These are phyloP conservation scores for Tubosaeta sp. DNA, from an alignment of 768 basidiomycete species.

Conservation along the genomic window DNA sequence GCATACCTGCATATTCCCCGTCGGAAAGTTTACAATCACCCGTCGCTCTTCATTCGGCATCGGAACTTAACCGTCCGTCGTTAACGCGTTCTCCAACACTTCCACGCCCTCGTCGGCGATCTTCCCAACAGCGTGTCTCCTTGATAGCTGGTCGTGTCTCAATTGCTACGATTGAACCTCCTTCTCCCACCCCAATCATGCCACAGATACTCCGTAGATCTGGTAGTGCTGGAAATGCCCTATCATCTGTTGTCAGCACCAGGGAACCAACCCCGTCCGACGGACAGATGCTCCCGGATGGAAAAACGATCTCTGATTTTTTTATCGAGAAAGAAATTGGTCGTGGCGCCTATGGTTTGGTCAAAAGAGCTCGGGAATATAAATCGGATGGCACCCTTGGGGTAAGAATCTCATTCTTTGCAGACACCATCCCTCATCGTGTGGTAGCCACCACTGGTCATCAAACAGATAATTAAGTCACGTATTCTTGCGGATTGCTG, in stretches of 20 bases:
- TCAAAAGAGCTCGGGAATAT: slow-evolving; percentile 84
- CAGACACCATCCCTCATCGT: slow-evolving; percentile 6
- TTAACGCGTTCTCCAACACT: slow-evolving; percentile 50
- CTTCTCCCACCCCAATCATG: slow-evolving; percentile 56
- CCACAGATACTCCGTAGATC: slow-evolving; percentile 63
- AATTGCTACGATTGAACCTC: slow-evolving; percentile 72
- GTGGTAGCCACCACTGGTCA: slow-evolving; percentile 76
- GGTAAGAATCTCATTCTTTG: slow-evolving; percentile 46
- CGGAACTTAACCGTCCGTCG: slow-evolving; percentile 25
- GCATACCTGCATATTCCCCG: slow-evolving; percentile 34
- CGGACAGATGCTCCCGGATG: slow-evolving; percentile 37
- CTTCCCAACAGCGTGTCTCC: slow-evolving; percentile 82
- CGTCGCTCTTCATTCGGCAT: slow-evolving; percentile 16
- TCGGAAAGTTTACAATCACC: slow-evolving; percentile 14
- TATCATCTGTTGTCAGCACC: slow-evolving; percentile 58
- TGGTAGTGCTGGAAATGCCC: slow-evolving; percentile 56
- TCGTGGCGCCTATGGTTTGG: slow-evolving; percentile 91
- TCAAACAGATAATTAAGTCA: slow-evolving; percentile 98
- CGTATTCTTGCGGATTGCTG: slow-evolving; percentile 98
- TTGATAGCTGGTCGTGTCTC: slow-evolving; percentile 78
- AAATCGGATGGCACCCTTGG: slow-evolving; percentile 73
- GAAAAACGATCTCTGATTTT: slow-evolving; percentile 79
- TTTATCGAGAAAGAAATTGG: slow-evolving; percentile 86
- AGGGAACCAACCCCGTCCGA: slow-evolving; percentile 57
- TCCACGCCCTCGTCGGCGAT: slow-evolving; percentile 66